A percentile compares a stretch with the other conserved stretches of the same genome.
phyloP scores from a whole-genome alignment of 768 basidiomycete genomes.

The Mycena olivaceomarginata region DNA sequence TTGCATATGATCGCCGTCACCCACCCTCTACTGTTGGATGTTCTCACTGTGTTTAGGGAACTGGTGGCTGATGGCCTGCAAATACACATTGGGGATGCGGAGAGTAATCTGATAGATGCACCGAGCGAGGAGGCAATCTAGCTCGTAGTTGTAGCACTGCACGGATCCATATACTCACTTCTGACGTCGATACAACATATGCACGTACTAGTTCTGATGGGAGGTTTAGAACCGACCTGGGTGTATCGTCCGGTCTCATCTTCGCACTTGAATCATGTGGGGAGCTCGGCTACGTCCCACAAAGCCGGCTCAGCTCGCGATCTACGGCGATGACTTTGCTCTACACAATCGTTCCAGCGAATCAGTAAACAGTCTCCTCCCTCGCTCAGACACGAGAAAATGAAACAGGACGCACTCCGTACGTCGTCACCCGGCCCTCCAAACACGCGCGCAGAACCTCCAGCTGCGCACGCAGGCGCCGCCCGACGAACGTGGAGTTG shows the following conservation, averaged over 20 bases:
- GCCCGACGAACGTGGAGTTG: background rate
- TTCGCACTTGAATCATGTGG: too few relatives aligned
- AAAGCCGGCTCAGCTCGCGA: background rate
- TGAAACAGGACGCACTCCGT: background rate
- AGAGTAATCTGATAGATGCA: too few relatives aligned
- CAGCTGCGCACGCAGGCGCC: slow-evolving; percentile 6
- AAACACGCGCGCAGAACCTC: background rate
- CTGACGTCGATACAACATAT: too few relatives aligned
- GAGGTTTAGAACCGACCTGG: too few relatives aligned
- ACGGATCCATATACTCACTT: too few relatives aligned
- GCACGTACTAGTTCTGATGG: too few relatives aligned
- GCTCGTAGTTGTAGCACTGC: too few relatives aligned
- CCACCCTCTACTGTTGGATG: background rate
- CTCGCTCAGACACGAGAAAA: background rate
- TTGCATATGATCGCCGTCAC: background rate
- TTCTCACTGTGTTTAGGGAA: background rate
- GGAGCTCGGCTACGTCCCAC: background rate
- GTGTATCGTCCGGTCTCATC: too few relatives aligned
- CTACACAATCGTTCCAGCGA: background rate
- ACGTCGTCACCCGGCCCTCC: slow-evolving; percentile 6
- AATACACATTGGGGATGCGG: background rate
- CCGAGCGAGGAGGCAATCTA: too few relatives aligned
- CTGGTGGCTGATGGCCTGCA: background rate
- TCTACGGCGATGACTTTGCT: background rate
- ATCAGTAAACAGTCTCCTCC: background rate